phyloP scores from a whole-genome alignment of 225 moss, liverwort and hornwort genomes.

The Physcomitrellopsis africana region DNA sequence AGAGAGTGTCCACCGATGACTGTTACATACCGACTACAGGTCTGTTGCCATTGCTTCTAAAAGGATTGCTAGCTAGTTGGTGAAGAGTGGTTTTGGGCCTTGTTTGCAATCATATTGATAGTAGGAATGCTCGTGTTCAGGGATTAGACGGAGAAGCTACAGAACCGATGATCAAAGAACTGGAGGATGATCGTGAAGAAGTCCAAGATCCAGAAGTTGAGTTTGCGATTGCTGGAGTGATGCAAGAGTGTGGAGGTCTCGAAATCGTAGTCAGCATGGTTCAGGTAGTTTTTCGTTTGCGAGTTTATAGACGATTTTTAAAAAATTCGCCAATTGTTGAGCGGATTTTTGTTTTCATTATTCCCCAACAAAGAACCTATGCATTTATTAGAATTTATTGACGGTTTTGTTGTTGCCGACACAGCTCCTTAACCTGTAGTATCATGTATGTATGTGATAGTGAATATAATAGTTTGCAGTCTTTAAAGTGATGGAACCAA shows the following conservation, averaged over 20 bases:
- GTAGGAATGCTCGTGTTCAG: slow-evolving; percentile 38
- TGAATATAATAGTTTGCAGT: background rate
- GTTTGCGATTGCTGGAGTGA: slow-evolving; percentile 95
- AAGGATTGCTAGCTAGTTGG: slow-evolving; percentile 12
- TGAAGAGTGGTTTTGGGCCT: background rate
- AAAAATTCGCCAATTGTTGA: background rate
- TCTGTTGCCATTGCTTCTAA: slow-evolving; percentile 31
- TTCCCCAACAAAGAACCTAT: slow-evolving; percentile 8
- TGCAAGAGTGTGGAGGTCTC: slow-evolving; percentile 96
- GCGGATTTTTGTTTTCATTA: background rate
- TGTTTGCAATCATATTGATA: slow-evolving; percentile 20
- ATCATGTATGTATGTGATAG: background rate
- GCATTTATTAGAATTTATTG: slow-evolving; percentile 3
- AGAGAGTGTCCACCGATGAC: slow-evolving; percentile 99
- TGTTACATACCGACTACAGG: slow-evolving; percentile 95
- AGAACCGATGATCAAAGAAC: slow-evolving; percentile 99
- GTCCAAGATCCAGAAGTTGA: slow-evolving; percentile 99
- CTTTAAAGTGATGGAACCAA: slow-evolving; percentile 8
- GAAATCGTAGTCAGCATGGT: slow-evolving; percentile 95
- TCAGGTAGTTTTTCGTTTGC: slow-evolving; percentile 61
- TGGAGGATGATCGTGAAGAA: slow-evolving; percentile 98
- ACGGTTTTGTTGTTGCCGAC: slow-evolving; percentile 4
- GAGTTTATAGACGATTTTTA: slow-evolving; percentile 6
- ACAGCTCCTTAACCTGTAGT: slow-evolving; percentile 12
- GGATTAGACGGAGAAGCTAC: slow-evolving; percentile 99